A percentile compares a stretch with the other conserved stretches of the same genome.
phyloP scores from a whole-genome alignment of 2,329 filamentous ascomycete species.

The Epichloe baconii region DNA sequence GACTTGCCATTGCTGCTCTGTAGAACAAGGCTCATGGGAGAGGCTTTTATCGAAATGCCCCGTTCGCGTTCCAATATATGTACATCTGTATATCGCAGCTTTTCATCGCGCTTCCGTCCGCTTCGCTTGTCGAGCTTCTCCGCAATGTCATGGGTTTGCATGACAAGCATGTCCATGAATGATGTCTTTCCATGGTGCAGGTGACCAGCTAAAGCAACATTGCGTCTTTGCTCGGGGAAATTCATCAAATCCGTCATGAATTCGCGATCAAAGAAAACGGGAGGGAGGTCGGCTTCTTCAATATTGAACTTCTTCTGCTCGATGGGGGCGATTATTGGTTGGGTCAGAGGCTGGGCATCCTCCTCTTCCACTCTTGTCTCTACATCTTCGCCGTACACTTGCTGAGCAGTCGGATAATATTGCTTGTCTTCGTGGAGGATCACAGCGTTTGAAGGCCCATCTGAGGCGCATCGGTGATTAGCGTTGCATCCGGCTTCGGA shows the following conservation, averaged over 20 bases:
- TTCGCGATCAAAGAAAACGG: conserved; percentile 72
- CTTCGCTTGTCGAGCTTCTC: conserved; percentile 68
- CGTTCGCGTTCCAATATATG: conserved; percentile 81
- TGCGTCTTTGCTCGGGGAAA: conserved; percentile 87
- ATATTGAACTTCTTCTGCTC: conserved; percentile 94
- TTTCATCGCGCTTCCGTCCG: conserved; percentile 73
- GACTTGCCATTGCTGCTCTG: conserved; percentile 86
- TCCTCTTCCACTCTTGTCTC: conserved; percentile 95
- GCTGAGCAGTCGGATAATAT: conserved; percentile 95
- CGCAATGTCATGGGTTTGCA: conserved; percentile 83
- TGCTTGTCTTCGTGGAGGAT: conserved; percentile 98
- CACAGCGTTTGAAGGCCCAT: conserved; percentile 91
- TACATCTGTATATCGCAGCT: conserved; percentile 88
- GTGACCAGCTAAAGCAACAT: conserved; percentile 83
- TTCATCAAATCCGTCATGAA: conserved; percentile 97
- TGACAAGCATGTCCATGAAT: conserved; percentile 94
- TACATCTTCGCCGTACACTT: conserved; percentile 88
- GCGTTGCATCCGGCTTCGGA: not conserved
- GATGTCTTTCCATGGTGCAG: conserved; percentile 96
- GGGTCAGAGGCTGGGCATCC: conserved; percentile 81
- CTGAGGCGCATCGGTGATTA: conserved; percentile 20
- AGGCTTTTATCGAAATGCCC: conserved; percentile 81
- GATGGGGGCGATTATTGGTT: conserved; percentile 88
- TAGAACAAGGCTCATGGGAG: conserved; percentile 87
- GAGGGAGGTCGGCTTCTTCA: conserved; percentile 80